These are phyloP conservation scores for Gastrolobium villosum DNA, from an alignment of 306 rosid genomes.

Conservation along the genomic window DNA sequence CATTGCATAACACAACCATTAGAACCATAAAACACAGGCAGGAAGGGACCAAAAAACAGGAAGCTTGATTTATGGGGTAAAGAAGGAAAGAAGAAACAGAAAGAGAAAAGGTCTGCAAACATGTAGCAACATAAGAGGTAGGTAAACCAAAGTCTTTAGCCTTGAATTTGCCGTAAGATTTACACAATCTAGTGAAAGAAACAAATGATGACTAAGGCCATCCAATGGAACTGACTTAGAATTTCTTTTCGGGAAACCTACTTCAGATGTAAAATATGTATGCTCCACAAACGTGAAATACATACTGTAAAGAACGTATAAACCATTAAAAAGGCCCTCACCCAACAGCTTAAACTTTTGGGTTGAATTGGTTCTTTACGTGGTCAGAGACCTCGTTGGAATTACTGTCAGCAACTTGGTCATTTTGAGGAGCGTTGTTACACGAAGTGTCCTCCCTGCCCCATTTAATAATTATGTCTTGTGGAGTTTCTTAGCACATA, in stretches of 20 bases:
- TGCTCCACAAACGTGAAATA: conserved; percentile 19
- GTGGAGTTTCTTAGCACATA: too few species aligned
- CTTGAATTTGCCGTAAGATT: conserved; percentile 1
- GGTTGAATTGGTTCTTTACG: too few species aligned
- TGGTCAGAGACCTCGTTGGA: too few species aligned
- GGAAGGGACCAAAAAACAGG: not conserved
- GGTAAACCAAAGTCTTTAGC: conserved; percentile 14
- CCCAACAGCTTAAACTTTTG: too few species aligned
- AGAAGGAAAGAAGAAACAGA: conserved; percentile 25
- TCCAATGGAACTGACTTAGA: conserved; percentile 30
- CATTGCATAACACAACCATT: conserved; percentile 48
- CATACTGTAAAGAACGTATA: not conserved
- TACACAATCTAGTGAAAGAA: conserved; percentile 35
- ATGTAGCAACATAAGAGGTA: conserved; percentile 15
- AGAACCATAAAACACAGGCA: conserved; percentile 42
- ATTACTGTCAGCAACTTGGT: too few species aligned
- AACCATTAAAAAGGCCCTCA: too few species aligned
- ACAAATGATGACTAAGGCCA: conserved; percentile 6
- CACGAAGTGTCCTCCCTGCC: too few species aligned
- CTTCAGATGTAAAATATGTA: conserved; percentile 21
- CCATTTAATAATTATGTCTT: too few species aligned
- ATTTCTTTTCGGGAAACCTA: conserved; percentile 34
- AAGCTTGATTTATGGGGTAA: conserved; percentile 10
- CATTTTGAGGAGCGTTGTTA: too few species aligned
- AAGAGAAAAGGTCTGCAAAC: conserved; percentile 33